phyloP scores from a whole-genome alignment of 495 filamentous ascomycete genomes.

The Aeminium ludgeri region DNA sequence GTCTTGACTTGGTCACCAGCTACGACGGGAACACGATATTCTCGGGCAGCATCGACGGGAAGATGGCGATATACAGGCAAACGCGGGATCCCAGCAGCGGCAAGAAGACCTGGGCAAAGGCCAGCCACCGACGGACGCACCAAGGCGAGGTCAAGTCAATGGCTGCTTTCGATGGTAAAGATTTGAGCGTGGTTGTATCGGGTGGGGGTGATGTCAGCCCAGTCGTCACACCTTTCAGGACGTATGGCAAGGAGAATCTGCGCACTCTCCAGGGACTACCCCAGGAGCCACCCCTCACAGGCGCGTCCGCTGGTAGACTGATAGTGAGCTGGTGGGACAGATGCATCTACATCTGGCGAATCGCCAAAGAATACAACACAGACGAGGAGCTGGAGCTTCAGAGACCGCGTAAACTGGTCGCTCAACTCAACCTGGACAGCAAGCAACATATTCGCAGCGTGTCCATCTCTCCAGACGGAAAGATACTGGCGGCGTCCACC shows the following conservation, averaged over 20 bases:
- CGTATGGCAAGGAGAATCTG: constrained; percentile 68
- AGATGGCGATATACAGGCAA: constrained; percentile 60
- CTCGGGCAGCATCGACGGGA: constrained; percentile 79
- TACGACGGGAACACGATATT: constrained; percentile 69
- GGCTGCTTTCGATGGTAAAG: constrained; percentile 54
- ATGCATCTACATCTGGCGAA: constrained; percentile 69
- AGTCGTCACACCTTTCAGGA: constrained; percentile 59
- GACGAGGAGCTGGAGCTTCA: not conserved
- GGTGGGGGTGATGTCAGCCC: constrained; percentile 81
- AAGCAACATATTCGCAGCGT: constrained; percentile 81
- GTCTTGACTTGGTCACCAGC: constrained; percentile 65
- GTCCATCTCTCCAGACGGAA: constrained; percentile 54
- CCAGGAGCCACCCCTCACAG: constrained; percentile 52
- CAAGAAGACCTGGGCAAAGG: constrained; percentile 57
- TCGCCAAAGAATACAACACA: constrained; percentile 9
- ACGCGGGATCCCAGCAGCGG: constrained; percentile 41
- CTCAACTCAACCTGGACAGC: constrained; percentile 54
- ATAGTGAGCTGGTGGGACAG: constrained; percentile 88
- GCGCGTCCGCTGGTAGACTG: constrained; percentile 50
- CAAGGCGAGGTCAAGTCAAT: constrained; percentile 89
- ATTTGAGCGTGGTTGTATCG: constrained; percentile 71
- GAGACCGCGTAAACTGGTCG: constrained; percentile 38
- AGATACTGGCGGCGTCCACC: constrained; percentile 61
- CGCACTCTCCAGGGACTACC: constrained; percentile 62
- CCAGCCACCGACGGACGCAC: constrained; percentile 70